Conservation (phyloP, 306 rosid species). For the Hippophae rhamnoides region DNA sequence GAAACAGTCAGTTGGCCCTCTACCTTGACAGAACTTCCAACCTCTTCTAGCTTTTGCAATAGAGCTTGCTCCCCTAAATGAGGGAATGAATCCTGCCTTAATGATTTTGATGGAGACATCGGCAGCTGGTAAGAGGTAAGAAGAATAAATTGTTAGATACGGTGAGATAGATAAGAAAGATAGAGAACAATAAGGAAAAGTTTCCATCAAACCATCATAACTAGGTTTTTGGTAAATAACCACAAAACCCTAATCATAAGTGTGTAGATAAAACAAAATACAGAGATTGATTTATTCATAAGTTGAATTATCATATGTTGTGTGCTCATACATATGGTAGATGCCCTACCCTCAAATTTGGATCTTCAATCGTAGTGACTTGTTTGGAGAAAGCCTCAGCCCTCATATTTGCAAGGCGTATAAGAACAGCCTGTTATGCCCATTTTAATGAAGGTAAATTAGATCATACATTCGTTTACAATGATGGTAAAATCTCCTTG, state of each 20-base stretch:
- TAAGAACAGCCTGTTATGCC: constrained; percentile 65
- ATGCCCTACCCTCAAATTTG: constrained; percentile 43
- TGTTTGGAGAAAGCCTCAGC: constrained; percentile 49
- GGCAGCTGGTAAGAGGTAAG: constrained; percentile 20
- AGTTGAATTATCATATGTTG: no score
- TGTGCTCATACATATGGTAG: not conserved
- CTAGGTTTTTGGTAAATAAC: not conserved
- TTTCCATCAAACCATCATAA: not conserved
- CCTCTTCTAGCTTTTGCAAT: constrained; percentile 82
- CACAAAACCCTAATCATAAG: not conserved
- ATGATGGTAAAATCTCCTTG: not conserved
- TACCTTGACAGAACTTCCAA: constrained; percentile 90
- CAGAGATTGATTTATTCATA: not conserved
- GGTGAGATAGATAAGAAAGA: not conserved
- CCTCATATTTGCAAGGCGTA: constrained; percentile 60
- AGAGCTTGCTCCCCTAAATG: constrained; percentile 46
- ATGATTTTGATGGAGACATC: constrained; percentile 59
- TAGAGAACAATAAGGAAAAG: constrained; percentile 5
- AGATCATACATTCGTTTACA: constrained; percentile 5
- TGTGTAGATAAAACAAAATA: not conserved
- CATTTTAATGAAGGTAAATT: constrained; percentile 10
- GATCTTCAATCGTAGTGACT: constrained; percentile 45
- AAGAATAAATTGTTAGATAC: not conserved
- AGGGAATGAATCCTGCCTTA: constrained; percentile 36
- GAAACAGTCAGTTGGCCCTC: constrained; percentile 2